A percentile compares a stretch with the other conserved stretches of the same genome.
Evolutionary conservation across 1,139 yeast species (phyloP).

Genomic region (Suhomyces terraborum): DNA sequence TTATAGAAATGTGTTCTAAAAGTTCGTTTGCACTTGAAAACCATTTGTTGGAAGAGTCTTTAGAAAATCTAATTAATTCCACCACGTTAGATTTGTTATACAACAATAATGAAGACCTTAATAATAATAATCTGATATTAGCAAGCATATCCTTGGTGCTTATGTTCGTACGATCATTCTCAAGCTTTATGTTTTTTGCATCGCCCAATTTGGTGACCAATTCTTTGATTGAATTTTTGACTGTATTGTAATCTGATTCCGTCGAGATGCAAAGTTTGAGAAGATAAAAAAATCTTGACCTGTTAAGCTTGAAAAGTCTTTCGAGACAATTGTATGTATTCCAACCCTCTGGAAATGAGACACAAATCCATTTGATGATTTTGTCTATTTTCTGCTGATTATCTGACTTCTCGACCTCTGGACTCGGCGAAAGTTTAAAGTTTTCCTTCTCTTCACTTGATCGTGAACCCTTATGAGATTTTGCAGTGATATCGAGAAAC

Average conservation of each 20-base stretch:
- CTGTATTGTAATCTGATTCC: constrained; percentile 61
- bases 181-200: constrained; percentile 46
- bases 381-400: constrained; percentile 46
- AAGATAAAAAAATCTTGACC: constrained; percentile 58
- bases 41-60: constrained; percentile 33
- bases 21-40: constrained; percentile 49
- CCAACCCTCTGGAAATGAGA: constrained; percentile 54
- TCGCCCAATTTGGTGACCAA: constrained; percentile 56
- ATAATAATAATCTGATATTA: constrained; percentile 56
- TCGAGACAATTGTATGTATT: constrained; percentile 52
- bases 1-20: constrained; percentile 59
- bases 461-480: constrained; percentile 15
- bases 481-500: constrained; percentile 37
- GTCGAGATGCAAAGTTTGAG: constrained; percentile 56
- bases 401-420: constrained; percentile 32
- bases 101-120: constrained; percentile 61
- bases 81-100: constrained; percentile 68
- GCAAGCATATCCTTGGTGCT: constrained; percentile 52
- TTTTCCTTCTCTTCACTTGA: constrained; percentile 17
- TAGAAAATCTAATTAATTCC: constrained; percentile 51
- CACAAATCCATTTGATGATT: constrained; percentile 65
- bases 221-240: constrained; percentile 64
- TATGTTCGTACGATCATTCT: constrained; percentile 39
- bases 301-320: constrained; percentile 54
- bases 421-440: constrained; percentile 4